These are phyloP conservation scores for Aureobasidium namibiae DNA, from an alignment of 2,329 filamentous ascomycete genomes.

Conservation along the genomic window DNA sequence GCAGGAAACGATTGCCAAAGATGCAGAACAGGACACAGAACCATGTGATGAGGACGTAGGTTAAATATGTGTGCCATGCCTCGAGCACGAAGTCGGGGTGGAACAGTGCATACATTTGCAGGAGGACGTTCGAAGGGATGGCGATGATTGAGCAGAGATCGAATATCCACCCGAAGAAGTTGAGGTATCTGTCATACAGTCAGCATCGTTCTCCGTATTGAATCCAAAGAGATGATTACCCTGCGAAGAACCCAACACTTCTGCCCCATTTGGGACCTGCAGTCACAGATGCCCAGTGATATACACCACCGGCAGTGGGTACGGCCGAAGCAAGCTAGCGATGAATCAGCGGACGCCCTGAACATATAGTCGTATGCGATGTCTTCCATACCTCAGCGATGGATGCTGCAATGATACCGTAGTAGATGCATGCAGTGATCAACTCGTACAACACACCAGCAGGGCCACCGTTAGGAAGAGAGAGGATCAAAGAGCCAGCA, in stretches of 20 bases:
- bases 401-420: constrained; percentile 28
- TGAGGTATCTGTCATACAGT: constrained; percentile 28
- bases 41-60: constrained; percentile 50
- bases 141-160: constrained; percentile 51
- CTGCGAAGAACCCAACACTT: constrained; percentile 25
- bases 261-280: constrained; percentile 26
- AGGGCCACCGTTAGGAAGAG: constrained; percentile 34
- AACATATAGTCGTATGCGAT: not conserved
- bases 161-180: constrained; percentile 55
- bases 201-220: not conserved
- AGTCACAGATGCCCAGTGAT: constrained; percentile 30
- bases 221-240: not conserved
- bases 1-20: constrained; percentile 48
- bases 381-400: constrained; percentile 20
- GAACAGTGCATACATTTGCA: constrained; percentile 54
- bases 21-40: constrained; percentile 44
- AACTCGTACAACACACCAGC: constrained; percentile 30
- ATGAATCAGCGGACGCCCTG: not conserved
- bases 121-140: constrained; percentile 51
- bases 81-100: constrained; percentile 45
- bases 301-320: constrained; percentile 27
- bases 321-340: constrained; percentile 25
- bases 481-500: constrained; percentile 52
- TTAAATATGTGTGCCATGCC: constrained; percentile 53
- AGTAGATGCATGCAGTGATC: constrained; percentile 27